phyloP scores from a whole-genome alignment of 306 rosid genomes.

The Prosopis cineraria region DNA sequence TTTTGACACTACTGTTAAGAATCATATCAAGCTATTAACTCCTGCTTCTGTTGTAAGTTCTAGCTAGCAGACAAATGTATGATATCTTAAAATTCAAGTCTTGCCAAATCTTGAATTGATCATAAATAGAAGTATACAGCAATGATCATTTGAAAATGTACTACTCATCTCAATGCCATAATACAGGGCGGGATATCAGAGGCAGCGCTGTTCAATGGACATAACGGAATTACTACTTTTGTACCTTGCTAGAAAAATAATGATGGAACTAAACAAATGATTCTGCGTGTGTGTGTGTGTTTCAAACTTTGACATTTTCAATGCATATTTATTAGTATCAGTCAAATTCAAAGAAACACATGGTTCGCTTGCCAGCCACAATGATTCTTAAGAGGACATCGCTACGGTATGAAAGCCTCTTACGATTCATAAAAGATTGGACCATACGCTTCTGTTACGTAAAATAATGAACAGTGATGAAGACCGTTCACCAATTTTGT shows the following conservation, averaged over 20 bases:
- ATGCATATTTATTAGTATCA: constrained; percentile 20
- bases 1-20: not conserved
- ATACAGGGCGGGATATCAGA: not conserved
- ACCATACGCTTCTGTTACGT: constrained; percentile 43
- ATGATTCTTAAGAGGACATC: constrained; percentile 22
- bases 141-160: constrained; percentile 17
- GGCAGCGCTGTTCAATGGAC: constrained; percentile 4
- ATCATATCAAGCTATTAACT: not conserved
- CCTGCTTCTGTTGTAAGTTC: not conserved
- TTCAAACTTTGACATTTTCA: constrained; percentile 17
- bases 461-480: constrained; percentile 38
- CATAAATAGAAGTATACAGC: not conserved
- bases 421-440: constrained; percentile 19
- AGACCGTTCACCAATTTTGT: constrained; percentile 57
- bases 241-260: constrained; percentile 13
- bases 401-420: constrained; percentile 31
- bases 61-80: not conserved
- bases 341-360: constrained; percentile 35
- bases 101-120: not conserved
- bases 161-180: not conserved
- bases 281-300: not conserved
- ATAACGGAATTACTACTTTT: constrained; percentile 29
- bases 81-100: not conserved
- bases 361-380: constrained; percentile 20
- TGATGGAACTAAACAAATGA: constrained; percentile 11